These are phyloP conservation scores for Flaveria sonorensis DNA, from an alignment of 129 eudicot species.

Conservation along the genomic window DNA sequence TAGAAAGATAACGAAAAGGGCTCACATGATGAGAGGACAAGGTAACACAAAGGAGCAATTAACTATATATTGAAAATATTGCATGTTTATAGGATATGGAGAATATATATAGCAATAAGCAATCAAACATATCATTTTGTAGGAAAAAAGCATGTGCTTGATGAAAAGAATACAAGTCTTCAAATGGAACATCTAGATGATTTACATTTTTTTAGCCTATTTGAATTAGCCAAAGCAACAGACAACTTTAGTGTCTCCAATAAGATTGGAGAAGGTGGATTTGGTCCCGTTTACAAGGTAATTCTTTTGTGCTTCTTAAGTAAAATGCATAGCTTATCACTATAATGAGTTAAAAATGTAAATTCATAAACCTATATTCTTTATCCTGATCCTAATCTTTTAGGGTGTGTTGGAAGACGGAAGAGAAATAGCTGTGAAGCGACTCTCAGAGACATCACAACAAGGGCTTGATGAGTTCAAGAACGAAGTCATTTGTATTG, in stretches of 20 bases:
- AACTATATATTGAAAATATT: not conserved
- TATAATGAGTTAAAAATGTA: no score
- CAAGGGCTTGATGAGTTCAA: not conserved
- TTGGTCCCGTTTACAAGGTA: conserved; percentile 32
- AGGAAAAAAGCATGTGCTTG: not conserved
- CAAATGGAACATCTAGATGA: conserved; percentile 8
- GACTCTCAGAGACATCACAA: not conserved
- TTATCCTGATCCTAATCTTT: not conserved
- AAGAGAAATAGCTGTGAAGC: not conserved
- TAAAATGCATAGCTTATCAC: not conserved
- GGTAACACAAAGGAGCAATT: not conserved
- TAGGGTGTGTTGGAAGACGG: conserved; percentile 18
- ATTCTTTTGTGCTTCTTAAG: not conserved
- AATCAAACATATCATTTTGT: not conserved
- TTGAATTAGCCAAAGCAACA: conserved; percentile 7
- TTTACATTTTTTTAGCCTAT: not conserved
- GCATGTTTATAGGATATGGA: not conserved
- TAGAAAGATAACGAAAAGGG: not conserved
- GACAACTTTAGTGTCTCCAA: not conserved
- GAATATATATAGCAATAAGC: no score
- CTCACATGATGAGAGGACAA: not conserved
- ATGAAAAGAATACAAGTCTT: not conserved
- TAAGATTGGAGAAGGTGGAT: conserved; percentile 30
- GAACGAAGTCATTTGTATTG: conserved; percentile 18
- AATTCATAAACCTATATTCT: no score